Base-by-base conservation (phyloP, 2,329 filamentous ascomycete species). In the Beauveria caledonica region DNA sequence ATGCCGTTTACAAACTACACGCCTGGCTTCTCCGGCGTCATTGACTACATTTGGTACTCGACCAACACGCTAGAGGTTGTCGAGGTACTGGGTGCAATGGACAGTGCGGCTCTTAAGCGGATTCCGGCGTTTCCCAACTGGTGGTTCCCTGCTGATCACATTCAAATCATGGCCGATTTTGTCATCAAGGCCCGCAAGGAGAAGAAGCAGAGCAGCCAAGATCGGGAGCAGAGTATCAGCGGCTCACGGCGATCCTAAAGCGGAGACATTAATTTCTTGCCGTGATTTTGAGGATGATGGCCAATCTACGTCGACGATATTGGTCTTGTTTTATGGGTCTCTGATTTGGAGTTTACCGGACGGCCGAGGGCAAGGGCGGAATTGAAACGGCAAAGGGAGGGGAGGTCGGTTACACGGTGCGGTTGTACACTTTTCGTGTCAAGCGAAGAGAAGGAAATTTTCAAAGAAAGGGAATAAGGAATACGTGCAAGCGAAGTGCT, bases 41-140 rank as follows among this genome's bases (percentile, higher is more conserved):
- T 99, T 66, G 94, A 99, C 72, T 97, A 97, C 74, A 91, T 99
- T 68, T 97, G 92, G 92, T 99, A 96, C 75, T 92, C 92, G 60
- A 93, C 91, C 61, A 96, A 94, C 73, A 86, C 88, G 23, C 79
- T 97, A 49, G 89, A 94, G 70, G 89, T 95, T 25, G 87, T 90
- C 19, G 88, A 88, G 58, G 75, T 97, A 58, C 85, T 97, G 4
- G 92, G 92, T 33, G 89, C 93, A 48, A 90, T 95, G 2, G 92
- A 97, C 71, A 84, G 86, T 64, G 84, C 90, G 29, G 94, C 96
- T 71, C 84, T 96, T 61, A 88, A 90, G 72, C 84, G 87, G 57
- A 90, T 97, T 27, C 92, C 92, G 3, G 92, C 92, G 0, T 96
- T 96, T 75, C 92, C 92, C 21, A 92, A 94, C 72, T 93, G 91